A percentile compares a stretch with the other conserved stretches of the same genome.
Conservation (phyloP, 306 rosid species). For the Prunus mume region DNA sequence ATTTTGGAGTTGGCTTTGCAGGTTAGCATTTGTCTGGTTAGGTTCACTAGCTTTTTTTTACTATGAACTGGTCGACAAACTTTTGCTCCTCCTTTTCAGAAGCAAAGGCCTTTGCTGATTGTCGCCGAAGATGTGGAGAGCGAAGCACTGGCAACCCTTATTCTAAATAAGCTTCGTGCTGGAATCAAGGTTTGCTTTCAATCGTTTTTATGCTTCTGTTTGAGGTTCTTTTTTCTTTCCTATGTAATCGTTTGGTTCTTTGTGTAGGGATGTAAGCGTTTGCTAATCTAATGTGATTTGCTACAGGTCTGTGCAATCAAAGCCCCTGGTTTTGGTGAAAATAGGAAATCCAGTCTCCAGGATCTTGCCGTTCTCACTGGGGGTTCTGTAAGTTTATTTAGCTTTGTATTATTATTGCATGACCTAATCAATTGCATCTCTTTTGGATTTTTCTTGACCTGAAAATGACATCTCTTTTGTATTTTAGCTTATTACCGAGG, state of each 20-base stretch:
- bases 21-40: slow-evolving; percentile 36
- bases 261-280: background rate
- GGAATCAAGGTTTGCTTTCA: slow-evolving; percentile 73
- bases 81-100: slow-evolving; percentile 39
- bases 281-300: slow-evolving; percentile 8
- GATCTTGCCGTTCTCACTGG: slow-evolving; percentile 96
- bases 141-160: slow-evolving; percentile 84
- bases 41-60: background rate
- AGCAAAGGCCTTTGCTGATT: slow-evolving; percentile 79
- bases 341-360: slow-evolving; percentile 67
- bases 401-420: background rate
- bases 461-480: background rate
- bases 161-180: slow-evolving; percentile 93
- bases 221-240: background rate
- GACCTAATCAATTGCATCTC: background rate
- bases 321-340: slow-evolving; percentile 97
- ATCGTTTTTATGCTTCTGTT: background rate
- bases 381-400: slow-evolving; percentile 51
- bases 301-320: slow-evolving; percentile 86
- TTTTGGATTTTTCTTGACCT: background rate
- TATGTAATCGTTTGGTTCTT: background rate
- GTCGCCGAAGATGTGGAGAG: slow-evolving; percentile 92
- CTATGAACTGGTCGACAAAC: slow-evolving; percentile 2
- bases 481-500: slow-evolving; percentile 79
- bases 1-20: slow-evolving; percentile 84